These are phyloP conservation scores for Cutaneotrichosporon mucoides DNA, from an alignment of 1,284 basidiomycete species.

Conservation along the genomic window DNA sequence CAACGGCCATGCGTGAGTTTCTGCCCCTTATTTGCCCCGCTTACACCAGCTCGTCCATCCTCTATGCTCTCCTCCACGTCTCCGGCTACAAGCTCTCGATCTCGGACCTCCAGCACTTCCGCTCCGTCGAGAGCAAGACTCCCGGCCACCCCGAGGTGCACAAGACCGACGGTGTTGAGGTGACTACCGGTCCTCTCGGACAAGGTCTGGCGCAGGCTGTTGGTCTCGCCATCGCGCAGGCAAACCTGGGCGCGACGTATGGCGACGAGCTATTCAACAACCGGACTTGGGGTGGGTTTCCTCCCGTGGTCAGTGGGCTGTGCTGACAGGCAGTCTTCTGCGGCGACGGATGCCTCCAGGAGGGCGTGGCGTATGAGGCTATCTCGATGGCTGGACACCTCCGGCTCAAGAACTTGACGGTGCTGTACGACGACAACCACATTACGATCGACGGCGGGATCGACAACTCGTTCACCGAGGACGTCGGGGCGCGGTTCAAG, in stretches of 20 bases:
- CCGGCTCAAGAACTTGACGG: constrained; percentile 86
- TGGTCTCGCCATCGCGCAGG: constrained; percentile 88
- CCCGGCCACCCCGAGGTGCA: constrained; percentile 87
- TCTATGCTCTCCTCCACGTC: constrained; percentile 52
- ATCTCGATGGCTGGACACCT: constrained; percentile 87
- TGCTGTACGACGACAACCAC: constrained; percentile 86
- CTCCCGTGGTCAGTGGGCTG: too few species aligned
- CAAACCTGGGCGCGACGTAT: constrained; percentile 79
- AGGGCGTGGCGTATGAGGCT: constrained; percentile 87
- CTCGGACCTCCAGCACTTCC: constrained; percentile 51
- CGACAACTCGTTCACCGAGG: constrained; percentile 86
- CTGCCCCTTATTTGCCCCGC: background rate
- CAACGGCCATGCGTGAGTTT: constrained; percentile 50
- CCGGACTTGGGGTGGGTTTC: constrained; percentile 66
- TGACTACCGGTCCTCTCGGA: constrained; percentile 92
- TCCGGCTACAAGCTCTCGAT: constrained; percentile 53
- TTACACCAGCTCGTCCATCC: constrained; percentile 62
- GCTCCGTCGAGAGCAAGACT: constrained; percentile 78
- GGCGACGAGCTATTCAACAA: constrained; percentile 81
- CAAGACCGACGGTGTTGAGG: constrained; percentile 89
- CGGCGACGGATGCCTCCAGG: constrained; percentile 94
- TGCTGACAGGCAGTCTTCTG: constrained; percentile 56
- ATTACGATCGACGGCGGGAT: constrained; percentile 96
- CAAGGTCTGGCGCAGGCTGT: constrained; percentile 92
- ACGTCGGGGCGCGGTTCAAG: constrained; percentile 77